These are phyloP conservation scores for Hymenoscyphus repandus DNA, from an alignment of 2,329 filamentous ascomycete genomes.

Conservation along the genomic window DNA sequence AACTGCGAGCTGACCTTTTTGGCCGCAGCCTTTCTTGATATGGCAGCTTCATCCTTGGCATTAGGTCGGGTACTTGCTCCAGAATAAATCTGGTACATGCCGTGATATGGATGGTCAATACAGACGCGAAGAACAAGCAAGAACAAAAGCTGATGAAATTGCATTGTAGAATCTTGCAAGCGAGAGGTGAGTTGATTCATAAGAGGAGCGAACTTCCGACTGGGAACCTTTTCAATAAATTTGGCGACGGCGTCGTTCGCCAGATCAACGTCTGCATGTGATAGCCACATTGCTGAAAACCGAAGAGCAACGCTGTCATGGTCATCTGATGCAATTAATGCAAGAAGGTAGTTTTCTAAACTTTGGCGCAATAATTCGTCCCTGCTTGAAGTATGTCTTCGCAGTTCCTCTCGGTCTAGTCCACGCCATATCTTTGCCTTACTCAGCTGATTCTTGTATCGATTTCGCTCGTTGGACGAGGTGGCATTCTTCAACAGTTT, in stretches of 20 bases:
- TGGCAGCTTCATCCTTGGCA: constrained; percentile 67
- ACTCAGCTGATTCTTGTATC: constrained; percentile 54
- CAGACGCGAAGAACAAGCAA: constrained; percentile 78
- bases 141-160: constrained; percentile 73
- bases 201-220: constrained; percentile 82
- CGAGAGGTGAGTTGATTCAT: constrained; percentile 98
- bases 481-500: constrained; percentile 42
- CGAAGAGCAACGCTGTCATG: constrained; percentile 86
- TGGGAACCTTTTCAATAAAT: constrained; percentile 70
- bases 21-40: constrained; percentile 70
- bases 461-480: constrained; percentile 46
- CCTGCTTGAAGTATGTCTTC: constrained; percentile 69
- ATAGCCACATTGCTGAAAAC: constrained; percentile 92
- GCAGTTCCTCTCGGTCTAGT: constrained; percentile 84
- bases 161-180: constrained; percentile 61
- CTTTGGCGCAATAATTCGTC: constrained; percentile 82
- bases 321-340: constrained; percentile 77
- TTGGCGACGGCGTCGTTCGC: constrained; percentile 73
- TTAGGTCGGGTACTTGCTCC: constrained; percentile 65
- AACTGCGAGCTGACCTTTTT: constrained; percentile 58
- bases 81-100: constrained; percentile 95
- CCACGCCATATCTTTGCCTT: constrained; percentile 85
- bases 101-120: constrained; percentile 89
- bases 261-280: constrained; percentile 68
- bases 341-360: constrained; percentile 87